Conservation (phyloP, 148 eudicot genomes). For the Nyssa sinensis region DNA sequence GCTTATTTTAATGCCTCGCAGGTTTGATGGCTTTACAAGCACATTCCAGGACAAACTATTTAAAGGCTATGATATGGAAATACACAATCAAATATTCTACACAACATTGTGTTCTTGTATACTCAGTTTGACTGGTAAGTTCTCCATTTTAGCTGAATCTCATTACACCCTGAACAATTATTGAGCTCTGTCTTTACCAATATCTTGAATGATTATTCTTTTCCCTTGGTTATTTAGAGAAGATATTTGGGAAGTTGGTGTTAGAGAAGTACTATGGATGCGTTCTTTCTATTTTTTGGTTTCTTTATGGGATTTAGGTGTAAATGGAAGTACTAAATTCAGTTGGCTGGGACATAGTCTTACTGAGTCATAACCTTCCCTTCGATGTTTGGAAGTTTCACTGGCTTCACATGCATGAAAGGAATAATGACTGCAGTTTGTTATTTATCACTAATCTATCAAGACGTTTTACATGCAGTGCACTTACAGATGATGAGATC, state of each 20-base stretch:
- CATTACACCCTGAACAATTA: neutral
- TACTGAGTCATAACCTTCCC: neutral
- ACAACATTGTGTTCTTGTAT: slow-evolving; percentile 92
- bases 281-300: neutral
- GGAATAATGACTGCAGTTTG: too few relatives aligned
- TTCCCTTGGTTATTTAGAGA: neutral
- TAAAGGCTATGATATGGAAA: slow-evolving; percentile 95
- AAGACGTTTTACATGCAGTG: too few relatives aligned
- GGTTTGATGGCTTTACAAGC: slow-evolving; percentile 96
- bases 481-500: neutral
- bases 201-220: slow-evolving; percentile 3
- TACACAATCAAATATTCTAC: slow-evolving; percentile 96
- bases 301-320: too few relatives aligned
- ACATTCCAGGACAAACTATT: slow-evolving; percentile 96
- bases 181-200: neutral
- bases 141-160: neutral
- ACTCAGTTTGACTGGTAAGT: slow-evolving; percentile 80
- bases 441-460: too few relatives aligned
- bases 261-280: neutral
- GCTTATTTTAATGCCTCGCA: slow-evolving; percentile 25
- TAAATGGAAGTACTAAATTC: too few relatives aligned
- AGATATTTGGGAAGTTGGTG: neutral
- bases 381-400: neutral
- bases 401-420: neutral
- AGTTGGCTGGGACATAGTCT: too few relatives aligned